phyloP scores from a whole-genome alignment of 192 early-diverging fungal genomes.

The Umbelopsis vinacea region DNA sequence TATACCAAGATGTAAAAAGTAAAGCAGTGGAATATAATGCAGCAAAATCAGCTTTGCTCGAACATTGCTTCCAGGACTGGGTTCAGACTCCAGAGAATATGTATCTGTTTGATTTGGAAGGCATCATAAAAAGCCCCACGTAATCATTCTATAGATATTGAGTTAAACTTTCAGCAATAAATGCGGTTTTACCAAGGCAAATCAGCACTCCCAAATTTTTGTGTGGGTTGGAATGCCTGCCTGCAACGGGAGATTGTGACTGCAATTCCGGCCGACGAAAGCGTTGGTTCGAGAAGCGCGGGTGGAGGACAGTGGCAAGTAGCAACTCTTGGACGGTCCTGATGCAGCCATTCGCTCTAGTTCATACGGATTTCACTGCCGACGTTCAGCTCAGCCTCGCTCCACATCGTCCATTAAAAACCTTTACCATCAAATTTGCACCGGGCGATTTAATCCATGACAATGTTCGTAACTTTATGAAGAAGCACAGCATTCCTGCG shows the following conservation, averaged over 20 bases:
- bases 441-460: slow-evolving; percentile 51
- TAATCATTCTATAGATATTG: background rate
- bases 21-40: slow-evolving; percentile 20
- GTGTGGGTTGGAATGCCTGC: no score
- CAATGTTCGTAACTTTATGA: slow-evolving; percentile 42
- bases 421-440: slow-evolving; percentile 31
- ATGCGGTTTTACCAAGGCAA: no score
- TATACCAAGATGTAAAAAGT: slow-evolving; percentile 26
- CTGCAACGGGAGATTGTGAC: no score
- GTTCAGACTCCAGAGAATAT: slow-evolving; percentile 31
- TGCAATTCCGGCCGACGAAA: background rate
- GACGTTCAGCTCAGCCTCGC: slow-evolving; percentile 3
- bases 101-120: slow-evolving; percentile 8
- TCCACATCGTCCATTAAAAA: background rate
- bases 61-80: slow-evolving; percentile 35
- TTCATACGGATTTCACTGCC: slow-evolving; percentile 18
- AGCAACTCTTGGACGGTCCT: background rate
- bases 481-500: slow-evolving; percentile 47
- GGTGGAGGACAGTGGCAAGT: background rate
- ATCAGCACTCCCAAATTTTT: no score
- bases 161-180: no score
- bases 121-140: background rate
- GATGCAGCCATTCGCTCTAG: slow-evolving; percentile 1
- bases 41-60: slow-evolving; percentile 27
- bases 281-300: background rate